Conservation (phyloP, 352 stramenopile genomes). For the Phytophthora pisi region DNA sequence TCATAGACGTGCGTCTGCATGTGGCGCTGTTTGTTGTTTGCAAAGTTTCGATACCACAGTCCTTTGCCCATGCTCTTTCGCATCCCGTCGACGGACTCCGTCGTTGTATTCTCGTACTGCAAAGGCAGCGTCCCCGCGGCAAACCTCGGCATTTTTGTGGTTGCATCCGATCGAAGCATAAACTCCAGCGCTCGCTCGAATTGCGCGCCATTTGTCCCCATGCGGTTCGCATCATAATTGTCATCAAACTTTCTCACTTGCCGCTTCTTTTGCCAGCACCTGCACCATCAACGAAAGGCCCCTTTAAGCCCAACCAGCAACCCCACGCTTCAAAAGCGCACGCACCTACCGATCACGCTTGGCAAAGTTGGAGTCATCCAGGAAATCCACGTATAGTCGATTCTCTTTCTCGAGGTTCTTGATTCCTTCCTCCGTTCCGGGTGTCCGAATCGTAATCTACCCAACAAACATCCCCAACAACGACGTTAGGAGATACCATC, state of each 20-base stretch:
- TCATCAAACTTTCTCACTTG: slow-evolving; percentile 29
- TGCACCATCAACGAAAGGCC: slow-evolving; percentile 4
- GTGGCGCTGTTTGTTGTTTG: slow-evolving; percentile 37
- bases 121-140: slow-evolving; percentile 30
- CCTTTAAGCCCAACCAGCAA: background rate
- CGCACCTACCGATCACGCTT: slow-evolving; percentile 37
- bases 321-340: background rate
- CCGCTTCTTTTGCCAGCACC: slow-evolving; percentile 37
- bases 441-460: slow-evolving; percentile 66
- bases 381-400: slow-evolving; percentile 59
- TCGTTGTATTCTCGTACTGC: slow-evolving; percentile 30
- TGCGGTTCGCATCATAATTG: slow-evolving; percentile 36
- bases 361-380: slow-evolving; percentile 48
- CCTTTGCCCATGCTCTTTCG: slow-evolving; percentile 26
- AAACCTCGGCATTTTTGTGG: slow-evolving; percentile 40
- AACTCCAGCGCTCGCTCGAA: slow-evolving; percentile 37
- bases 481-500: background rate
- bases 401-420: slow-evolving; percentile 45
- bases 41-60: slow-evolving; percentile 39
- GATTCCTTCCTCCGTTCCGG: slow-evolving; percentile 43
- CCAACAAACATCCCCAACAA: background rate
- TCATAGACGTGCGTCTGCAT: slow-evolving; percentile 32
- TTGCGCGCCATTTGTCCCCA: slow-evolving; percentile 32
- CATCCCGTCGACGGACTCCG: slow-evolving; percentile 23
- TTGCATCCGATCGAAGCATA: slow-evolving; percentile 30